Conservation (phyloP, 192 early-diverging fungal genomes). For the Bifiguratus adelaidae region DNA sequence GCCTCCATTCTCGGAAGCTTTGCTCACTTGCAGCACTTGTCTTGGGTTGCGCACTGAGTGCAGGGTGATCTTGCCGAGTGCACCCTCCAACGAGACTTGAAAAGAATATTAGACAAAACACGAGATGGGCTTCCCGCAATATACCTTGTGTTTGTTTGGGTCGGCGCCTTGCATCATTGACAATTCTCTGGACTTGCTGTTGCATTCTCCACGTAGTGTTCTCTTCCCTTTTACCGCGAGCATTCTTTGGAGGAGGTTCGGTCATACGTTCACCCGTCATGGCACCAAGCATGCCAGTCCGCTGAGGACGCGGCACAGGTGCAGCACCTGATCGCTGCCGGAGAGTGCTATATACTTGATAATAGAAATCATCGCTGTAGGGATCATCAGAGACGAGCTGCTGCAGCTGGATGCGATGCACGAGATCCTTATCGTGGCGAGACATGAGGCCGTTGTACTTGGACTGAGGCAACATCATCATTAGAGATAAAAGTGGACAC, state of each 20-base stretch:
- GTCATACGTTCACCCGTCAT: constrained; percentile 16
- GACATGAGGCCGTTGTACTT: constrained; percentile 87
- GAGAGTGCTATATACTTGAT: constrained; percentile 78
- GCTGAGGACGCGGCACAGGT: constrained; percentile 13
- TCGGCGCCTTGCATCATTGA: constrained; percentile 81
- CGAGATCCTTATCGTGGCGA: constrained; percentile 86
- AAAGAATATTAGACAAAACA: constrained; percentile 1
- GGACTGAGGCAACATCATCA: too few relatives aligned
- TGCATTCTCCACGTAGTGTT: constrained; percentile 70
- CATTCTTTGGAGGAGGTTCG: not conserved
- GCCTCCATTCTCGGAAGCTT: constrained; percentile 15
- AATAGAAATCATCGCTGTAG: constrained; percentile 92
- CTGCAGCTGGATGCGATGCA: constrained; percentile 89
- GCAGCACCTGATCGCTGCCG: constrained; percentile 36
- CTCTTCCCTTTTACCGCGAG: constrained; percentile 34
- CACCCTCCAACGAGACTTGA: constrained; percentile 82
- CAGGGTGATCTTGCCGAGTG: constrained; percentile 88
- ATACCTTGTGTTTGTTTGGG: constrained; percentile 74
- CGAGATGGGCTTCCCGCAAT: not conserved
- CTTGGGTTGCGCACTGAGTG: constrained; percentile 84
- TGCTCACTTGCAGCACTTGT: constrained; percentile 62
- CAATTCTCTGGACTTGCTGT: constrained; percentile 92
- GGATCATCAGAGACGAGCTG: constrained; percentile 93
- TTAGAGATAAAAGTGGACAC: too few relatives aligned
- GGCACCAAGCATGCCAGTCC: constrained; percentile 3